These are phyloP conservation scores for Candida albicans DNA, from an alignment of 1,139 yeast species.

Conservation along the genomic window DNA sequence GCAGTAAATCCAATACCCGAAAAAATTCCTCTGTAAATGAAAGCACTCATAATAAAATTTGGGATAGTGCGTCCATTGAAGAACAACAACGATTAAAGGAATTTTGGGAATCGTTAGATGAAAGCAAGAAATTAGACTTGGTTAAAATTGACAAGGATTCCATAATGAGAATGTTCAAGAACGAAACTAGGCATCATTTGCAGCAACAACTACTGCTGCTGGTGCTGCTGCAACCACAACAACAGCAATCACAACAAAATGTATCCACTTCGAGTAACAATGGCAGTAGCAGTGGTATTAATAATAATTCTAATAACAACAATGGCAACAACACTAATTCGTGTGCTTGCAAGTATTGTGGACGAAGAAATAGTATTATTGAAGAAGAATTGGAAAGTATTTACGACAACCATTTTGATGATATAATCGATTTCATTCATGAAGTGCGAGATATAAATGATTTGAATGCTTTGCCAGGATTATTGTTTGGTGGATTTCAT, in stretches of 20 bases:
- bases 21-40: slow-evolving; percentile 4
- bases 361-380: slow-evolving; percentile 68
- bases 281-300: not conserved
- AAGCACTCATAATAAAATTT: slow-evolving; percentile 33
- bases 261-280: not conserved
- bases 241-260: not conserved
- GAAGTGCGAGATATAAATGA: slow-evolving; percentile 44
- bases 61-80: slow-evolving; percentile 61
- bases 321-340: slow-evolving; percentile 12
- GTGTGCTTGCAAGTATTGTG: slow-evolving; percentile 82
- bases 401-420: slow-evolving; percentile 61
- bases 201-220: slow-evolving; percentile 14
- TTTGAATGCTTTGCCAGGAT: slow-evolving; percentile 40
- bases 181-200: slow-evolving; percentile 23
- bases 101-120: slow-evolving; percentile 71
- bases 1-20: slow-evolving; percentile 6
- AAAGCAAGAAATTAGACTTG: slow-evolving; percentile 60
- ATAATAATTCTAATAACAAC: slow-evolving; percentile 5
- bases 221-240: slow-evolving; percentile 6
- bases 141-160: slow-evolving; percentile 71
- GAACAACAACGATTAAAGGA: slow-evolving; percentile 57
- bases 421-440: slow-evolving; percentile 40
- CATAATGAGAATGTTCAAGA: slow-evolving; percentile 61
- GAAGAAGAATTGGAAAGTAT: slow-evolving; percentile 69
- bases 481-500: slow-evolving; percentile 42